Base-by-base conservation (phyloP, 352 stramenopile species). In the Phytopythium sindhum region DNA sequence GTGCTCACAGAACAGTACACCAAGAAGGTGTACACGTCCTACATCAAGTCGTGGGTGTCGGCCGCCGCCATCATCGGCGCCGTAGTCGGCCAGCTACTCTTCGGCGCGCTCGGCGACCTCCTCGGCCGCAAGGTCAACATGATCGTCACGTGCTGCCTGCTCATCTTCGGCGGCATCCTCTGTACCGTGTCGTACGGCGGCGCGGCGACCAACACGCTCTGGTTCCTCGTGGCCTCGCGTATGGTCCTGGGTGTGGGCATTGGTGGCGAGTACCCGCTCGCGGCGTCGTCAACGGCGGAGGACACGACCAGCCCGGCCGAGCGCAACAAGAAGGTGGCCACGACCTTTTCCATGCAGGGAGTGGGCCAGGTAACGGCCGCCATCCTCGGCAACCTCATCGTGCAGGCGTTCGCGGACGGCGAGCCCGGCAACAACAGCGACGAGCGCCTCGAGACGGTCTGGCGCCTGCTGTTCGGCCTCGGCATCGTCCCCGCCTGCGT, bases 381-480 rank as follows among this genome's bases (percentile, higher is more conserved):
- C 7, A 75, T 89, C 26, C 66, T 85, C 3, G 78, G 80, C 23
- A 88, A 89, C 52, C 42, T 91, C 50, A 63, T 86, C 17, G 72
- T 89, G 1, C 72, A 84, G 41, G 70, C 70, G 2, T 61, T 83
- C 0, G 78, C 78, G 0, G 60, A 84, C 26, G 73, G 71, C 0
- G 63, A 74, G 2, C 70, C 73, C 11, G 78, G 67, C 11, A 47
- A 74, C 44, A 87, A 84, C 66, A 63, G 57, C 23, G 72, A 63
- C 14, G 66, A 64, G 2, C 67, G 74, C 29, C 72, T 91, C 0
- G 82, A 91, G 61, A 70, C 85, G 24, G 73, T 91, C 45, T 91
- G 82, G 82, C 78, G 82, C 17, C 29, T 82, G 37, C 65, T 91
- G 1, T 89, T 91, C 26, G 82, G 69, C 9, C 75, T 93, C 19